Conservation (phyloP, 306 rosid genomes). For the Oxytropis ochrocephala region DNA sequence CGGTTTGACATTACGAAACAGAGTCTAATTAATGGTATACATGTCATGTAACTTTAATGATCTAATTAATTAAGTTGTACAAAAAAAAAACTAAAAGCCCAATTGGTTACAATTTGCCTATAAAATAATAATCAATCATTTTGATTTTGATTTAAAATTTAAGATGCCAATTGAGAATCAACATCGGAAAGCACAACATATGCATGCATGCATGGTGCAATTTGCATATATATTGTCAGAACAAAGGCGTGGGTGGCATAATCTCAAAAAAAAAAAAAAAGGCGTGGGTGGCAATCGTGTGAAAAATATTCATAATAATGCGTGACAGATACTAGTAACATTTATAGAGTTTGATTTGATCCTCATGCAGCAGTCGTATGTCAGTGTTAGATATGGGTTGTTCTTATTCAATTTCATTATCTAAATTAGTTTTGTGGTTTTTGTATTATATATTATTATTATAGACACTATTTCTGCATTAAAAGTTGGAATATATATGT, state of each 20-base stretch:
- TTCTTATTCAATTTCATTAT: no score
- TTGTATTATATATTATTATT: no score
- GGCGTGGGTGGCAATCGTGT: not conserved
- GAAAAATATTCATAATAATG: not conserved
- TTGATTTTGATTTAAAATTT: not conserved
- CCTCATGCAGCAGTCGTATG: not conserved
- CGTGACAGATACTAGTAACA: not conserved
- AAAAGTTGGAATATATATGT: not conserved
- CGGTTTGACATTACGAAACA: no score
- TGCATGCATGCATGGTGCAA: not conserved
- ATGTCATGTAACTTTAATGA: no score
- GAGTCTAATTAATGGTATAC: no score
- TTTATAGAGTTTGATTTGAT: not conserved
- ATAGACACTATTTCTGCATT: no score
- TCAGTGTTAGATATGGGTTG: not conserved
- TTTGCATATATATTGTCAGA: constrained; percentile 10
- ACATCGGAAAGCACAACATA: not conserved
- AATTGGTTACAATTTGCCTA: no score
- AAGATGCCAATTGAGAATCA: not conserved
- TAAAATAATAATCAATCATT: not conserved
- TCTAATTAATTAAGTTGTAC: no score
- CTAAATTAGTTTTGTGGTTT: no score
- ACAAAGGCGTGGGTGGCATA: constrained; percentile 15
- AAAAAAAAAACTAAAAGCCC: no score
- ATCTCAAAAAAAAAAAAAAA: no score